Evolutionary conservation across 1,284 basidiomycete species (phyloP).

Genomic region (Polyporus tsugae): DNA sequence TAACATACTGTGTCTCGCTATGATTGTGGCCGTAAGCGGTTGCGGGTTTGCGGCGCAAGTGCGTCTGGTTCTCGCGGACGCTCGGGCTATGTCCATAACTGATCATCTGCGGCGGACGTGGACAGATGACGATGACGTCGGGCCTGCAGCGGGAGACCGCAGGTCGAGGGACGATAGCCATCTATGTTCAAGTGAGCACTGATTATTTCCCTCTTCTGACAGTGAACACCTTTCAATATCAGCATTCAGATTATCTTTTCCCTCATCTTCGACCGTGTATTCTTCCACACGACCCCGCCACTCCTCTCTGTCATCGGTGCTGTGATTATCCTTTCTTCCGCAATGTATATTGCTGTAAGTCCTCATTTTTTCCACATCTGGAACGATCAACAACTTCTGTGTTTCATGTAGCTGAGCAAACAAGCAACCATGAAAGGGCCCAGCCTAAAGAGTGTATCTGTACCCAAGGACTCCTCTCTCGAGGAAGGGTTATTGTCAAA

Average conservation of each 20-base stretch:
- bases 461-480: slow-evolving; percentile 7
- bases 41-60: slow-evolving; percentile 70
- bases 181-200: slow-evolving; percentile 62
- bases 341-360: slow-evolving; percentile 65
- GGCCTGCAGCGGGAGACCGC: slow-evolving; percentile 72
- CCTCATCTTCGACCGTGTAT: slow-evolving; percentile 61
- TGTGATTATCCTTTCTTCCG: slow-evolving; percentile 61
- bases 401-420: slow-evolving; percentile 21
- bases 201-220: neutral
- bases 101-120: neutral
- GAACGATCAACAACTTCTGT: neutral
- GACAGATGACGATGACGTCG: slow-evolving; percentile 61
- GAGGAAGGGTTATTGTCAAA: slow-evolving; percentile 25
- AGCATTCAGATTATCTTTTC: slow-evolving; percentile 63
- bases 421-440: neutral
- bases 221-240: too few relatives aligned
- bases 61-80: neutral
- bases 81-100: neutral
- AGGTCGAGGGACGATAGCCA: slow-evolving; percentile 63
- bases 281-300: slow-evolving; percentile 62
- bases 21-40: slow-evolving; percentile 56
- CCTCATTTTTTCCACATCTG: neutral
- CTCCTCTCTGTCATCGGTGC: slow-evolving; percentile 49
- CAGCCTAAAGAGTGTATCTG: neutral
- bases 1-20: slow-evolving; percentile 49